A percentile compares a stretch with the other conserved stretches of the same genome.
Evolutionary conservation across 2,329 filamentous ascomycete species (phyloP).

Genomic region (Fusarium sp.): DNA sequence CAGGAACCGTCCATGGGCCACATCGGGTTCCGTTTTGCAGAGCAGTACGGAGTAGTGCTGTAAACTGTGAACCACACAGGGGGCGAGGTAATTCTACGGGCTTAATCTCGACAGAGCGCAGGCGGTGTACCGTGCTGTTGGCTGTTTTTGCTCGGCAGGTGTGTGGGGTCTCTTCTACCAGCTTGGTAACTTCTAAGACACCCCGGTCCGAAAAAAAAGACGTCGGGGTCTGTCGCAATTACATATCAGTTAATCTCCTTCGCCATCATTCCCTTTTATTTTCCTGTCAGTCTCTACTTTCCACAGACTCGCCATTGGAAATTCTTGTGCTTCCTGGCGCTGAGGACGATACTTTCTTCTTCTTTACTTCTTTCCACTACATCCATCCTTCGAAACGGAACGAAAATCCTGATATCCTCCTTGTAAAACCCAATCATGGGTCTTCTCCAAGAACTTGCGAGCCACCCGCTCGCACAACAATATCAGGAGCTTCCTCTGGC

Average conservation of each 20-base stretch:
- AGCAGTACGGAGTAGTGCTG: not conserved
- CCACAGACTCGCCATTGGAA: conserved; percentile 32
- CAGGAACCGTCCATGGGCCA: conserved; percentile 24
- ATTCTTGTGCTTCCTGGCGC: conserved; percentile 13
- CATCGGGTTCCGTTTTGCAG: conserved; percentile 19
- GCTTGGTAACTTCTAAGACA: too few species aligned
- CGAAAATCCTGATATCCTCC: not conserved
- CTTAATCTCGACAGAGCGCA: conserved; percentile 23
- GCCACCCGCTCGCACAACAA: conserved; percentile 59
- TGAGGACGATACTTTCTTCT: conserved; percentile 3
- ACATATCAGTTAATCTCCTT: conserved; percentile 47
- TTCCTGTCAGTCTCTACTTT: conserved; percentile 28
- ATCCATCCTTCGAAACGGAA: not conserved
- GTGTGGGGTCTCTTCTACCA: conserved; percentile 23
- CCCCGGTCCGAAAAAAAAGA: conserved; percentile 41
- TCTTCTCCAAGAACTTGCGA: conserved; percentile 61
- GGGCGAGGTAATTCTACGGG: not conserved
- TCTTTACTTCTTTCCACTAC: not conserved
- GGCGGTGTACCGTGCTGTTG: conserved; percentile 27
- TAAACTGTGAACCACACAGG: conserved; percentile 8
- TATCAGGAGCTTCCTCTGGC: conserved; percentile 59
- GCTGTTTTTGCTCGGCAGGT: conserved; percentile 17
- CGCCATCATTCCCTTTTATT: conserved; percentile 31
- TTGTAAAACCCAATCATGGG: conserved; percentile 57
- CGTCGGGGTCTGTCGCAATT: conserved; percentile 40